These are phyloP conservation scores for Cryphonectria naterciae DNA, from an alignment of 2,329 filamentous ascomycete genomes.

Conservation along the genomic window DNA sequence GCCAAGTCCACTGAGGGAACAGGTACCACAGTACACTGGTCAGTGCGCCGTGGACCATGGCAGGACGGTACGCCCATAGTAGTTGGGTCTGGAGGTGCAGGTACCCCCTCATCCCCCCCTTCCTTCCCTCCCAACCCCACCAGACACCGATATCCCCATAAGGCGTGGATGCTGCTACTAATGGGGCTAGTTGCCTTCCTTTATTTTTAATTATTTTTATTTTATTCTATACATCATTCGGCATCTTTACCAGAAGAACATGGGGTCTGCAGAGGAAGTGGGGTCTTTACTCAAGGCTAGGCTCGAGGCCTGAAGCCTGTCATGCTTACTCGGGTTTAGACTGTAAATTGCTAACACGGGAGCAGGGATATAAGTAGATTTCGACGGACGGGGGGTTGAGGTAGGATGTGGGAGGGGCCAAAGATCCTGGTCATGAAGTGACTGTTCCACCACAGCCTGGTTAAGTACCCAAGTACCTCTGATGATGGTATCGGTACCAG, in stretches of 20 bases:
- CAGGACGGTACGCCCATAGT: background rate
- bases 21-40: constrained; percentile 1
- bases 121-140: no score
- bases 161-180: background rate
- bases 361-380: background rate
- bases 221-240: background rate
- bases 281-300: background rate
- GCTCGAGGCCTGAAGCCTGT: background rate
- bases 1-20: background rate
- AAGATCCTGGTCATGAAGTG: background rate
- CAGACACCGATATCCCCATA: constrained; percentile 1
- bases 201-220: background rate
- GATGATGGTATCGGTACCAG: background rate
- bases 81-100: background rate
- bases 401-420: background rate
- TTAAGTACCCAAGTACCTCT: background rate
- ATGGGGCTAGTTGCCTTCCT: background rate
- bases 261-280: background rate
- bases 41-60: background rate
- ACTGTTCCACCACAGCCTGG: background rate
- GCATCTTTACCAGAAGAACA: constrained; percentile 1
- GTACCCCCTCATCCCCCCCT: background rate
- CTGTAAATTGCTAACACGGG: background rate
- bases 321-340: background rate
- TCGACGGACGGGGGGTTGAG: background rate